Evolutionary conservation across 2,329 filamentous ascomycete species (phyloP).

Genomic region (Diatrype stigma): DNA sequence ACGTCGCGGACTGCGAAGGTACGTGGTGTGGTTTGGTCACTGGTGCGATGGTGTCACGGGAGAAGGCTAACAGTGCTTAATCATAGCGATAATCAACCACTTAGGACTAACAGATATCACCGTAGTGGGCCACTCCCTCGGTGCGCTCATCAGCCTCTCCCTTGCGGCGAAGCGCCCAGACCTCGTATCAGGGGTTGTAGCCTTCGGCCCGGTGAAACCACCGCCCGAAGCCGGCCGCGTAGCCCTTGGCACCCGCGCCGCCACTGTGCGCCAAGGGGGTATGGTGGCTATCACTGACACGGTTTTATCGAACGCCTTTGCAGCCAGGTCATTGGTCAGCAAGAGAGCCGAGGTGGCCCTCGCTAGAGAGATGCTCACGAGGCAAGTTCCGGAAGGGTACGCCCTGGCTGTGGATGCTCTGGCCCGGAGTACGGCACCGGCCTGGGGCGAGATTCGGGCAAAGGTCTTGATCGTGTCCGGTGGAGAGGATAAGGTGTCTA

Average conservation of each 20-base stretch:
- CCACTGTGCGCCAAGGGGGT: background rate
- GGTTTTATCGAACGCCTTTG: slow-evolving; percentile 4
- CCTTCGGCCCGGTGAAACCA: background rate
- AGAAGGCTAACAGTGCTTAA: background rate
- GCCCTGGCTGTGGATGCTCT: slow-evolving; percentile 6
- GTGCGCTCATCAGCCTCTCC: slow-evolving; percentile 2
- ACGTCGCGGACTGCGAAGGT: slow-evolving; percentile 8
- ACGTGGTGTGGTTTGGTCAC: background rate
- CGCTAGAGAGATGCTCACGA: slow-evolving; percentile 9
- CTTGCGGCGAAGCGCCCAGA: slow-evolving; percentile 4
- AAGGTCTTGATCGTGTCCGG: slow-evolving; percentile 1
- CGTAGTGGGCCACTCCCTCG: slow-evolving; percentile 4
- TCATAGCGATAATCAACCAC: slow-evolving; percentile 1
- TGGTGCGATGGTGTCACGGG: no score
- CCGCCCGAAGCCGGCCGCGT: slow-evolving; percentile 1
- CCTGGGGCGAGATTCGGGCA: slow-evolving; percentile 1
- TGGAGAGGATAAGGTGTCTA: slow-evolving; percentile 5
- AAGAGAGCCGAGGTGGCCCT: slow-evolving; percentile 5
- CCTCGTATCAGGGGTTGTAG: slow-evolving; percentile 1
- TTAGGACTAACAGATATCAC: slow-evolving; percentile 2
- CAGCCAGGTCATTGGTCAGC: slow-evolving; percentile 1
- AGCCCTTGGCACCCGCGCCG: slow-evolving; percentile 1
- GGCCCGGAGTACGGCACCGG: background rate
- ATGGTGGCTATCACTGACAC: slow-evolving; percentile 3
- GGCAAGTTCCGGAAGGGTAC: slow-evolving; percentile 6